Evolutionary conservation across 192 early-diverging fungal genomes (phyloP), one percentile per base, ranked within the genome.

Genomic region (Backusella liffmaniae): DNA sequence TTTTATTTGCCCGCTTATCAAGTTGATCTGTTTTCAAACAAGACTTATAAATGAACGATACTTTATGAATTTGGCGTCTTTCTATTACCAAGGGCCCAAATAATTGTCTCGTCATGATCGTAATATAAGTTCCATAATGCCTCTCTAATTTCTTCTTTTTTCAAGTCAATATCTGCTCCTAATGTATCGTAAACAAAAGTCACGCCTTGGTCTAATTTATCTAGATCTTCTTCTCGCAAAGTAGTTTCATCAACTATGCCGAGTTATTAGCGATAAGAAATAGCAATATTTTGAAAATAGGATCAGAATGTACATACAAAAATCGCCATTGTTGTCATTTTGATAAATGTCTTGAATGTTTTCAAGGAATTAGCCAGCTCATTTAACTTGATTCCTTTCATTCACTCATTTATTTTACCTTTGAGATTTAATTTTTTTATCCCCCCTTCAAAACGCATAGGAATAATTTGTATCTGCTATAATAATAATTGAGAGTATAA

Each of bases 121-220:
- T 91, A 93, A 74, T 91, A 93, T 72, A 90, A 88, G 73, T 92
- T 84, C 88, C 90, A 91, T 69, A 96, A 82, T 26, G 92, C 83
- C 71, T 89, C 87, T 76, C 87, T 86, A 18, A 96, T 94, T 67
- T 92, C 90, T 56, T 85, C 78, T 76, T 89, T 85, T 21, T 86
- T 75, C n/a, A 96, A 80, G 8, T 74, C 77, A 12, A 84, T 84
- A 32, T 84, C 80, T 0, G 78, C 67, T 26, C 92, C 95, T 13
- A 95, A 79, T 29, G 92, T 82, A 26, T 68, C 75, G 78, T 82
- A 86, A 39, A 95, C 88, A 23, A 89, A 80, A 46, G 84, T 81
- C 39, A 89, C 75, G 9, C 91, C 89, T 10, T 85, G 83, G 1
- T 85, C 79, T 78, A 92, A 84, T 67, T 78, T 80, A 46, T 74